phyloP scores from a whole-genome alignment of 352 stramenopile genomes.

The Phytophthora niederhauseri region DNA sequence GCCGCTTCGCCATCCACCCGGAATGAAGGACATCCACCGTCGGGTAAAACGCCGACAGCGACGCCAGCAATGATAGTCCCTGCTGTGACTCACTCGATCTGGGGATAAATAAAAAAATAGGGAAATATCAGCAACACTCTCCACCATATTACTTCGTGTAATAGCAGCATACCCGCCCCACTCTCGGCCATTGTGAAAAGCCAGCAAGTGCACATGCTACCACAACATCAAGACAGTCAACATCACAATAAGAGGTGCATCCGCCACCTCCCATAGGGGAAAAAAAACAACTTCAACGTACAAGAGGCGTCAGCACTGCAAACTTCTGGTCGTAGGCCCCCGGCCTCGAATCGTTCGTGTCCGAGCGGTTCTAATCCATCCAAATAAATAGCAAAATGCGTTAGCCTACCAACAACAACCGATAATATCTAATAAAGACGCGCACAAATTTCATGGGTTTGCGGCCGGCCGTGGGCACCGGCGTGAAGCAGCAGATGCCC shows the following conservation, averaged over 20 bases:
- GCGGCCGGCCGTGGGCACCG: conserved; percentile 40
- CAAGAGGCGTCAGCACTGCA: conserved; percentile 69
- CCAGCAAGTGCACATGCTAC: conserved; percentile 75
- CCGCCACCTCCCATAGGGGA: not conserved
- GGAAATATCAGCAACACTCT: not conserved
- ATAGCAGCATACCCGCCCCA: conserved; percentile 51
- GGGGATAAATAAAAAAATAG: not conserved
- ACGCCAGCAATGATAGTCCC: conserved; percentile 74
- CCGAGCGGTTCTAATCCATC: conserved; percentile 53
- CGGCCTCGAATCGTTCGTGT: conserved; percentile 55
- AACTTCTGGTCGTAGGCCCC: conserved; percentile 80
- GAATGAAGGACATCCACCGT: conserved; percentile 72
- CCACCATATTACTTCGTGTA: not conserved
- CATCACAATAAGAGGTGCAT: not conserved
- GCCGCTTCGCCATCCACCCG: conserved; percentile 76
- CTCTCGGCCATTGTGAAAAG: conserved; percentile 77
- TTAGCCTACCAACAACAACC: not conserved
- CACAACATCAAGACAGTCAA: conserved; percentile 5
- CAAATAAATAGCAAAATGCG: not conserved
- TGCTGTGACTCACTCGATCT: conserved; percentile 78
- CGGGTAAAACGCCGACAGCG: conserved; percentile 79
- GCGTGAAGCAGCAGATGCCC: conserved; percentile 79
- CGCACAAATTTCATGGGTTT: conserved; percentile 72
- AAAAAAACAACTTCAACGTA: conserved; percentile 35
- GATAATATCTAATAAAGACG: not conserved